Evolutionary conservation across 345 rosid genomes (phyloP), one percentile per base, ranked within the genome.

Genomic region (Euphorbia pulcherrima): DNA sequence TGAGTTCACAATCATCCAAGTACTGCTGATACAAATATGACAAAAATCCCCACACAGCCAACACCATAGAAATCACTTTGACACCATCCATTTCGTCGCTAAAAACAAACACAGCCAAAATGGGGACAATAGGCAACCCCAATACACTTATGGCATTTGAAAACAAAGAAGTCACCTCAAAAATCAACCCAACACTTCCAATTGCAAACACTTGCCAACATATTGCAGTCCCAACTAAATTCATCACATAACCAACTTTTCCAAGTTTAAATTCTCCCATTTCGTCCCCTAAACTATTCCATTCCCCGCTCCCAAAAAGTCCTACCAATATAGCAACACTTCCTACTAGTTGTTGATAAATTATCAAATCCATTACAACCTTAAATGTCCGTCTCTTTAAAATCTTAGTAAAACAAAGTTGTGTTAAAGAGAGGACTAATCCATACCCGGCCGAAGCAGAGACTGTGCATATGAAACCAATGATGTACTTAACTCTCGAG

Each of bases 381-480:
- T 79, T 24, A 35, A 78, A 77, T 2, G 62, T 73, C 68, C 78
- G 73, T 21, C 50, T 60, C 64, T 77, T 85, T 0, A 83, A 44
- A 23, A 85, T 48, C 68, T 69, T 79, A 18, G 12, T 65, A 65
- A 87, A 87, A 48, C 65, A 46, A 10, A 68, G 74, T 23, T 80
- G 80, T 3, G 62, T 68, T 1, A 40, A 30, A 20, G 80, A 79
- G 14, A 83, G 77, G 17, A 61, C 1, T 37, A 79, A 67, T 8
- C 78, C 81, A 24, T 69, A 69, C 30, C 71, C 81, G 26, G 88
- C 85, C 11, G 86, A 87, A 20, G 86, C 88, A 44, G 54, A 75
- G 0, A 80, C 2, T 0, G 85, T 82, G 77, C 78, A 76, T 74
- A 77, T 67, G 73, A 80, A 83, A 4, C 89, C 79, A 9, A 72